A percentile compares a stretch with the other conserved stretches of the same genome.
phyloP scores from a whole-genome alignment of 1,284 basidiomycete species.

The Ceraceosorus guamensis region DNA sequence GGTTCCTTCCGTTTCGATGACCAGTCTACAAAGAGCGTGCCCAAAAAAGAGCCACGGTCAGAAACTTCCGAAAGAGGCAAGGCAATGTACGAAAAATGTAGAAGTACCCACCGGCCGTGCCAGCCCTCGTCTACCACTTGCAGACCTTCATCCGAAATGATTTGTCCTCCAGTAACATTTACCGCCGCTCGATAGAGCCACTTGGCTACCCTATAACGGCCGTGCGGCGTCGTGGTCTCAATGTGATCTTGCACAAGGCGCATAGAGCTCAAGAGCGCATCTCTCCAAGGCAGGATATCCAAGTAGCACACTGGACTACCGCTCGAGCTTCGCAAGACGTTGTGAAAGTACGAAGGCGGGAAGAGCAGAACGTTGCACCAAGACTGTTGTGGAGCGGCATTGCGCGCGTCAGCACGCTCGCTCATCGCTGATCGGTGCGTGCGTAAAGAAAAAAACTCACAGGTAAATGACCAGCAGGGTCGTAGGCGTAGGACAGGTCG shows the following conservation, averaged over 20 bases:
- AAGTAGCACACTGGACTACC: conserved; percentile 40
- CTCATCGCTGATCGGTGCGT: no score
- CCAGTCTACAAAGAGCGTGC: no score
- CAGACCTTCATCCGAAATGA: conserved; percentile 25
- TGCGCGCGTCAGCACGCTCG: no score
- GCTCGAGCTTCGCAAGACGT: conserved; percentile 39
- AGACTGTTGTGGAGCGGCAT: no score
- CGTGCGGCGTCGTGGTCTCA: conserved; percentile 44
- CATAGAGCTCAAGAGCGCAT: conserved; percentile 44
- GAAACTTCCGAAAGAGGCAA: no score
- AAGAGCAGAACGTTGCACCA: conserved; percentile 49
- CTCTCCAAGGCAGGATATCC: conserved; percentile 45
- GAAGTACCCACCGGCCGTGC: no score
- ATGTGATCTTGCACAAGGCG: conserved; percentile 48
- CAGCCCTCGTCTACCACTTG: conserved; percentile 22
- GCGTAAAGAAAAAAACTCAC: no score
- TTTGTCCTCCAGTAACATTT: conserved; percentile 24
- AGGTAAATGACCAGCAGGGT: conserved; percentile 49
- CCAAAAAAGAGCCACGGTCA: conserved; percentile 27
- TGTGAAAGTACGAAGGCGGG: conserved; percentile 50
- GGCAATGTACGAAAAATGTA: no score
- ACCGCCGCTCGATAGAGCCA: conserved; percentile 50
- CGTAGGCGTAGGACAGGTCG: conserved; percentile 46
- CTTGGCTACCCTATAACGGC: conserved; percentile 47
- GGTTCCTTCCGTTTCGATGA: conserved; percentile 44